Percentiles rank a stretch among this genome's conserved stretches.
Conservation (phyloP, 2,329 filamentous ascomycete genomes). For the Xylaria hypoxylon region DNA sequence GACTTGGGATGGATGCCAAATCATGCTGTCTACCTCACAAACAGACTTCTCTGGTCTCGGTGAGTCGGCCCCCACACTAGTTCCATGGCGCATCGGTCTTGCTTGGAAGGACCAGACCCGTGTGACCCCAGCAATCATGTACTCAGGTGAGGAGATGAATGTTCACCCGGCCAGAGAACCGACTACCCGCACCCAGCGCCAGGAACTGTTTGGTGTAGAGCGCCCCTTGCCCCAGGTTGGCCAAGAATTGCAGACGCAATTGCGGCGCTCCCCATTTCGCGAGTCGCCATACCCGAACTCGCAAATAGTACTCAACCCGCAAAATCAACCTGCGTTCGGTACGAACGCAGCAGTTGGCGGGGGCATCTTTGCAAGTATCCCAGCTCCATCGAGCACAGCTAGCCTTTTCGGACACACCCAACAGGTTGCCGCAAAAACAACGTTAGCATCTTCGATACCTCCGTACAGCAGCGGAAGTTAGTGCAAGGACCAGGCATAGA, state of each 20-base stretch:
- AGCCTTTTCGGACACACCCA: no score
- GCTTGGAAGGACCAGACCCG: slow-evolving; percentile 45
- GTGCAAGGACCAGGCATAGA: not conserved
- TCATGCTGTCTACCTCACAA: slow-evolving; percentile 73
- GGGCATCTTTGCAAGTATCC: no score
- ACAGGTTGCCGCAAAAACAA: no score
- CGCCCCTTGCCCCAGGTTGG: slow-evolving; percentile 3
- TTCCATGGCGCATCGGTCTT: slow-evolving; percentile 68
- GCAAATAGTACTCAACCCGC: no score
- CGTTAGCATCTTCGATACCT: no score
- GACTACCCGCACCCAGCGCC: slow-evolving; percentile 46
- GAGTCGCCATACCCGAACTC: no score
- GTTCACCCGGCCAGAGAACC: slow-evolving; percentile 44
- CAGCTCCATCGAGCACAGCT: no score
- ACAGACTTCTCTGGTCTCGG: slow-evolving; percentile 67
- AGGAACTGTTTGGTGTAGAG: slow-evolving; percentile 53
- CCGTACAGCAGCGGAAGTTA: no score
- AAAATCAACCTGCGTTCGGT: no score
- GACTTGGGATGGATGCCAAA: slow-evolving; percentile 70
- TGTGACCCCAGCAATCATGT: slow-evolving; percentile 49
- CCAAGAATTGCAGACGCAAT: no score
- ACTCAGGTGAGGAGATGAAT: slow-evolving; percentile 55
- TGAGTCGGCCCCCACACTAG: slow-evolving; percentile 65
- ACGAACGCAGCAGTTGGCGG: no score
- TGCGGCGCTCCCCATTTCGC: no score